Conservation (phyloP, 306 rosid species). For the Citrullus mucosospermus region DNA sequence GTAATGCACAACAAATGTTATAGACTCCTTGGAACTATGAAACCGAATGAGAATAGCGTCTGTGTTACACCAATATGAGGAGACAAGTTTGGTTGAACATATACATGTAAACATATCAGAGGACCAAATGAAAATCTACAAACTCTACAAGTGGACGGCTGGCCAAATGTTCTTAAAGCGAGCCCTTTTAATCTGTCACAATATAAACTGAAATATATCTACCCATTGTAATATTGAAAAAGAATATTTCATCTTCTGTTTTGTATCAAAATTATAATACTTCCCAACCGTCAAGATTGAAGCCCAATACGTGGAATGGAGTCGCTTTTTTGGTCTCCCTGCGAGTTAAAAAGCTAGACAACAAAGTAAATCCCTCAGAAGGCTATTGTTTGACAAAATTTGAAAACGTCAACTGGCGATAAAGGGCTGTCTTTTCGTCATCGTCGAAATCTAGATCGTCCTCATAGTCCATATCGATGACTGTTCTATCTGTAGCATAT, state of each 20-base stretch:
- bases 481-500: constrained; percentile 14
- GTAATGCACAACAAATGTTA: not conserved
- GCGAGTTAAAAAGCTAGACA: not conserved
- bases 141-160: not conserved
- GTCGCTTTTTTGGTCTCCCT: not conserved
- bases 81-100: not conserved
- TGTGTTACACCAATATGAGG: not conserved
- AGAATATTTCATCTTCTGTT: not conserved
- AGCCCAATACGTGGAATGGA: not conserved
- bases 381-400: constrained; percentile 16
- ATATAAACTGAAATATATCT: not conserved
- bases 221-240: not conserved
- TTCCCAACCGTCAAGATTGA: not conserved
- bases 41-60: not conserved
- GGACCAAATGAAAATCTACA: not conserved
- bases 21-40: not conserved
- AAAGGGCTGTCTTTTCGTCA: constrained; percentile 46
- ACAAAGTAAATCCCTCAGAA: not conserved
- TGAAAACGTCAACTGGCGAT: constrained; percentile 38
- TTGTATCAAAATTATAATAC: not conserved
- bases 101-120: not conserved
- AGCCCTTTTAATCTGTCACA: not conserved
- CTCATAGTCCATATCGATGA: constrained; percentile 34
- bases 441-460: constrained; percentile 32
- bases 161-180: not conserved